Conservation (phyloP, 306 rosid species). For the Morella rubra region DNA sequence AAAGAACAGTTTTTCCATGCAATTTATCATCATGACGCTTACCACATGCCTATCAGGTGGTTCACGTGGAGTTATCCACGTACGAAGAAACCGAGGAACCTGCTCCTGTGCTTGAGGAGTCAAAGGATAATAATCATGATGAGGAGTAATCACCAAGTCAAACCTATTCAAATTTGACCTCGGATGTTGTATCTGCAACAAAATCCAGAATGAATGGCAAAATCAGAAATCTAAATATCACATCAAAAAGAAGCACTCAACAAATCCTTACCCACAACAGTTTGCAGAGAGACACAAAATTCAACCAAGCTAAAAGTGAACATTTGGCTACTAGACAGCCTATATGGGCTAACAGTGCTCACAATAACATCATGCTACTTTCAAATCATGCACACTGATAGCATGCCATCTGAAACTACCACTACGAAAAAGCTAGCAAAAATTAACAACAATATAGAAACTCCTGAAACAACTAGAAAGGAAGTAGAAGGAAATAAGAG, state of each 20-base stretch:
- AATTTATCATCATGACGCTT: conserved; percentile 32
- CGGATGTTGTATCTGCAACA: conserved; percentile 68
- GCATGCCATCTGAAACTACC: not conserved
- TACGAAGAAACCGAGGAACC: conserved; percentile 70
- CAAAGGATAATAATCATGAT: conserved; percentile 88
- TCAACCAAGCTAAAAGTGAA: not conserved
- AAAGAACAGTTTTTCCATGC: conserved; percentile 8
- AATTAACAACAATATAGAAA: not conserved
- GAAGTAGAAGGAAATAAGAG: not conserved
- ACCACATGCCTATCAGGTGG: conserved; percentile 90
- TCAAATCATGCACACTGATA: not conserved
- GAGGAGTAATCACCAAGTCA: conserved; percentile 88
- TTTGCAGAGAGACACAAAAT: conserved; percentile 5
- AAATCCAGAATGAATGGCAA: conserved; percentile 1
- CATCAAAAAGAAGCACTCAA: not conserved
- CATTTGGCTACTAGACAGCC: not conserved
- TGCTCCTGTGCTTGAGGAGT: conserved; percentile 71
- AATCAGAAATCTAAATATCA: not conserved
- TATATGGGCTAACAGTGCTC: not conserved
- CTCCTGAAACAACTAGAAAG: not conserved
- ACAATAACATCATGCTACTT: not conserved
- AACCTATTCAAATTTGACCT: conserved; percentile 74
- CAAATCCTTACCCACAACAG: not conserved
- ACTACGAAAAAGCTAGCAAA: not conserved
- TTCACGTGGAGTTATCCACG: conserved; percentile 89